Evolutionary conservation across 2,329 filamentous ascomycete genomes (phyloP).

Genomic region (Ceratocystis ficicola): DNA sequence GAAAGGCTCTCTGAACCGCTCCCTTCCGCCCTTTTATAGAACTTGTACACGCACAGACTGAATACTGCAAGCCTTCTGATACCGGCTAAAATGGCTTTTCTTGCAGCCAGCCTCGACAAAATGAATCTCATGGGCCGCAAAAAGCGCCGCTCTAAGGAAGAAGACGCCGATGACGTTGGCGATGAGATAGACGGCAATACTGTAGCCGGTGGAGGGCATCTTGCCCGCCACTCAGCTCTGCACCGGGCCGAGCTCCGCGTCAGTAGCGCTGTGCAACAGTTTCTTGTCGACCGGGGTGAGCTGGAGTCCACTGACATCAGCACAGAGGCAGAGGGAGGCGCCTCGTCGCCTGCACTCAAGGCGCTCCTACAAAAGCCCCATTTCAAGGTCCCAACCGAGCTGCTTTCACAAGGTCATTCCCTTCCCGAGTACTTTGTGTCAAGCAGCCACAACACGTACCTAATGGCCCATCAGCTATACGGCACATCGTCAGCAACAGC

Average conservation of each 20-base stretch:
- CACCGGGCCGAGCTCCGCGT: slow-evolving; percentile 45
- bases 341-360: slow-evolving; percentile 36
- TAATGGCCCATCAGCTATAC: slow-evolving; percentile 57
- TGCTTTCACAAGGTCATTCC: slow-evolving; percentile 47
- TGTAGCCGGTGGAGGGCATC: slow-evolving; percentile 49
- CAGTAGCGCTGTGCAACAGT: slow-evolving; percentile 45
- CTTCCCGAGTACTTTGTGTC: slow-evolving; percentile 61
- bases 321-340: slow-evolving; percentile 35
- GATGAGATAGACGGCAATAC: slow-evolving; percentile 39
- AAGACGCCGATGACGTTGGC: slow-evolving; percentile 41
- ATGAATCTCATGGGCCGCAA: slow-evolving; percentile 17
- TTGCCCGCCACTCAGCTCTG: slow-evolving; percentile 35
- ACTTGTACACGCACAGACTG: too few relatives aligned
- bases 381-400: slow-evolving; percentile 41
- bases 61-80: not conserved
- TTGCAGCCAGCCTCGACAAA: slow-evolving; percentile 21
- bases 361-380: slow-evolving; percentile 45
- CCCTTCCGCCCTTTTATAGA: too few relatives aligned
- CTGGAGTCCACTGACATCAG: slow-evolving; percentile 39
- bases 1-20: too few relatives aligned
- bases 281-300: slow-evolving; percentile 42
- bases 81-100: slow-evolving; percentile 22
- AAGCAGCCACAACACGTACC: slow-evolving; percentile 62
- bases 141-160: slow-evolving; percentile 24
- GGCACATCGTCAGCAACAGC: slow-evolving; percentile 50